phyloP scores from a whole-genome alignment of 2,329 filamentous ascomycete species.

The Diaporthe longicolla region DNA sequence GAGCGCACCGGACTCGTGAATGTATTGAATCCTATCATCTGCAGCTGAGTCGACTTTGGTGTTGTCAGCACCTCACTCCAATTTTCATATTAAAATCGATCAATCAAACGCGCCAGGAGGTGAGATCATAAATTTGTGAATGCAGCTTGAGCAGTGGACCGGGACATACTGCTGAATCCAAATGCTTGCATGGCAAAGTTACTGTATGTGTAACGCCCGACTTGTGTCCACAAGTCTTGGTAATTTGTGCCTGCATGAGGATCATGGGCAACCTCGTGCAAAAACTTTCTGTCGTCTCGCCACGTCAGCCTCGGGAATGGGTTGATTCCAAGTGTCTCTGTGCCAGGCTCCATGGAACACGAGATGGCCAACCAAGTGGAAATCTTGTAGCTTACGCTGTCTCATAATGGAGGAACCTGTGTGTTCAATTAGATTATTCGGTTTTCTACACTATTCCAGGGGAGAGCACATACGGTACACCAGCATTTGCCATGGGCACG shows the following conservation, averaged over 20 bases:
- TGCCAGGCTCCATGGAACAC: background rate
- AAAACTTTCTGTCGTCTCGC: background rate
- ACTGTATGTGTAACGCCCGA: conserved; percentile 13
- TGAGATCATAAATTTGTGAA: background rate
- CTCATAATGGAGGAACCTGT: conserved; percentile 10
- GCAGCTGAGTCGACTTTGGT: conserved; percentile 4
- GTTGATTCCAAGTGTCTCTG: background rate
- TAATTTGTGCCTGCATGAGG: conserved; percentile 17
- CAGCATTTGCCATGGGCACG: conserved; percentile 2
- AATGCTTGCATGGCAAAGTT: conserved; percentile 23
- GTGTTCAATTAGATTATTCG: background rate
- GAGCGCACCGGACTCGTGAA: conserved; percentile 12
- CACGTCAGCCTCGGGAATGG: background rate
- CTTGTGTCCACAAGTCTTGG: conserved; percentile 21
- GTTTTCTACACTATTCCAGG: background rate
- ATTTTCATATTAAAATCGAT: background rate
- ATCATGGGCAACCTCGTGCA: conserved; percentile 14
- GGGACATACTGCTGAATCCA: conserved; percentile 12
- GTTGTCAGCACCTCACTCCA: background rate
- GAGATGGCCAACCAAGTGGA: background rate
- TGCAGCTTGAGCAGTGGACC: background rate
- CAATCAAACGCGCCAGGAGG: background rate
- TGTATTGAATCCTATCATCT: conserved; percentile 7
- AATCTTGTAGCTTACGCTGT: background rate
- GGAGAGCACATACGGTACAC: background rate